A percentile compares a stretch with the other conserved stretches of the same genome.
These are phyloP conservation scores for Cephaloascus fragrans DNA, from an alignment of 805 yeast genomes.

Conservation along the genomic window DNA sequence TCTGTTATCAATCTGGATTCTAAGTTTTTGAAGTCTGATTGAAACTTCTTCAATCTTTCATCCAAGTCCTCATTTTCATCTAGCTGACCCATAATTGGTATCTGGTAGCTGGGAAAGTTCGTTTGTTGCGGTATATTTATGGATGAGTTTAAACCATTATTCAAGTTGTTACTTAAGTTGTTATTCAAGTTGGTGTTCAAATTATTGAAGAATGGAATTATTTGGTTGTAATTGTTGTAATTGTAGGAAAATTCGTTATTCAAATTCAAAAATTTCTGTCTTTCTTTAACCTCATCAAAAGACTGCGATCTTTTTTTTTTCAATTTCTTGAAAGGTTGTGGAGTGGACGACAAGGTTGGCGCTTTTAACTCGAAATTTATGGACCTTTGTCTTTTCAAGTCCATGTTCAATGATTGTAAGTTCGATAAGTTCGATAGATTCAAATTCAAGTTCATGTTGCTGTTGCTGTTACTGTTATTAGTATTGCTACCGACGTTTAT, in stretches of 20 bases:
- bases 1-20: neutral
- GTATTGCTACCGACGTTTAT: too few species aligned
- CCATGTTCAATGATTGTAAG: neutral
- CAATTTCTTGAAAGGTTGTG: neutral
- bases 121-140: neutral
- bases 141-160: neutral
- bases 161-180: neutral
- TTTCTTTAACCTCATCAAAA: neutral
- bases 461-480: neutral
- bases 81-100: neutral
- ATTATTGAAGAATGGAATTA: neutral
- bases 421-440: neutral
- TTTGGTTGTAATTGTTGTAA: too few species aligned
- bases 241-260: neutral
- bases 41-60: neutral
- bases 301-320: neutral
- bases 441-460: too few species aligned
- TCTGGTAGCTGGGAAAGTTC: neutral
- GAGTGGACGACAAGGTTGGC: neutral
- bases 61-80: neutral
- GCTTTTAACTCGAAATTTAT: neutral
- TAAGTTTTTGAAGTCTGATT: neutral
- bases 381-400: neutral
- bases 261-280: neutral
- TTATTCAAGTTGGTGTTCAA: neutral